Evolutionary conservation across 2,329 filamentous ascomycete species (phyloP).

Genomic region (Alternaria hordeiaustralica): DNA sequence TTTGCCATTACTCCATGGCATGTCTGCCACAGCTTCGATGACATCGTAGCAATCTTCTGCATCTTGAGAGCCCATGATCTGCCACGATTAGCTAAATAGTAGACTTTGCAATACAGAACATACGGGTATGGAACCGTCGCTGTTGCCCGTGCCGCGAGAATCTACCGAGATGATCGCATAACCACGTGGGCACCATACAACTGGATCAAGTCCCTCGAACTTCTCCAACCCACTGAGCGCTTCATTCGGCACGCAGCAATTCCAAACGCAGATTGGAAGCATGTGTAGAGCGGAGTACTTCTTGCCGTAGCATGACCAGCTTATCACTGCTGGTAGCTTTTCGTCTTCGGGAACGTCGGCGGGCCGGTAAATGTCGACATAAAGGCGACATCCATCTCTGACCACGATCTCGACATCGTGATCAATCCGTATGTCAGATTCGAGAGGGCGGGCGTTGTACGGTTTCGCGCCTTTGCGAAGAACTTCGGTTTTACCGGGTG

Average conservation of each 20-base stretch:
- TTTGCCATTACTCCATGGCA: slow-evolving; percentile 54
- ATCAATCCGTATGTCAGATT: slow-evolving; percentile 52
- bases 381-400: slow-evolving; percentile 52
- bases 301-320: slow-evolving; percentile 57
- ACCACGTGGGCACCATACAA: slow-evolving; percentile 40
- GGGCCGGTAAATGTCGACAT: slow-evolving; percentile 56
- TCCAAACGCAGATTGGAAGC: slow-evolving; percentile 50
- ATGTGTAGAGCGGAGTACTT: slow-evolving; percentile 50
- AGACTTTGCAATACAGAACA: not conserved
- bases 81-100: not conserved
- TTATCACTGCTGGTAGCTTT: slow-evolving; percentile 53
- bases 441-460: slow-evolving; percentile 44
- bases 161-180: slow-evolving; percentile 47
- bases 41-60: slow-evolving; percentile 36
- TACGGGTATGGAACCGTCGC: slow-evolving; percentile 46
- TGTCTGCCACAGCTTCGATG: slow-evolving; percentile 38
- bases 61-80: slow-evolving; percentile 51
- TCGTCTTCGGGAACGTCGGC: slow-evolving; percentile 32
- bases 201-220: slow-evolving; percentile 54
- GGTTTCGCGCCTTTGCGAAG: slow-evolving; percentile 49
- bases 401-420: slow-evolving; percentile 55
- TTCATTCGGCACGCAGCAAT: slow-evolving; percentile 45
- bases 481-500: slow-evolving; percentile 50
- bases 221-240: slow-evolving; percentile 47
- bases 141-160: slow-evolving; percentile 37